Conservation (phyloP, 305 asterid genomes). For the Solanum chacoense region DNA sequence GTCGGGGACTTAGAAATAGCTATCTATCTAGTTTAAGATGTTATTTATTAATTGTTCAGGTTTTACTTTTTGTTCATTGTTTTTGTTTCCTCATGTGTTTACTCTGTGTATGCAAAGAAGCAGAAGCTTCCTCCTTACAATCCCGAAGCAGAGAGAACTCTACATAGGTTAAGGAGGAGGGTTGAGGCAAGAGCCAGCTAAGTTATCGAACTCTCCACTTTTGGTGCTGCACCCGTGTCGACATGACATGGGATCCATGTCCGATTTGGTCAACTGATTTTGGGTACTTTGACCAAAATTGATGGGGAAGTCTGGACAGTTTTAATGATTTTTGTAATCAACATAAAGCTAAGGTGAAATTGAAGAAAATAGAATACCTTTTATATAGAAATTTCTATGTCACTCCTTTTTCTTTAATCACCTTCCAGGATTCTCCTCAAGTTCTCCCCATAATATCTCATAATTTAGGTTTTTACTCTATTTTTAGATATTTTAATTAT, state of each 20-base stretch:
- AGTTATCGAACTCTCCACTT: not conserved
- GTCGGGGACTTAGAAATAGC: not conserved
- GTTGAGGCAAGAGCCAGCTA: not conserved
- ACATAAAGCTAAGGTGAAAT: not conserved
- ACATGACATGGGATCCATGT: not conserved
- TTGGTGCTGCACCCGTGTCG: not conserved
- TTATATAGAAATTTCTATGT: not conserved
- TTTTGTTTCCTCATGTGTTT: not conserved
- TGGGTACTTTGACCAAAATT: not conserved
- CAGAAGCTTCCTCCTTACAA: not conserved
- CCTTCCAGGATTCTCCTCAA: not conserved
- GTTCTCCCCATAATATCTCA: not conserved
- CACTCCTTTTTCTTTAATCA: not conserved
- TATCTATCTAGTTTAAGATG: not conserved
- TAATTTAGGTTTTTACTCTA: not conserved
- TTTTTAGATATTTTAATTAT: not conserved
- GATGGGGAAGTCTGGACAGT: not conserved
- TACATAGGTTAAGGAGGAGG: not conserved
- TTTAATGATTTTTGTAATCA: not conserved
- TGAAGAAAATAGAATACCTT: not conserved
- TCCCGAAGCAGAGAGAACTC: not conserved
- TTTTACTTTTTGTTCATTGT: not conserved
- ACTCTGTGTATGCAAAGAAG: not conserved
- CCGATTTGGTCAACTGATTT: not conserved
- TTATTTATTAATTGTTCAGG: not conserved